Evolutionary conservation across 2,329 filamentous ascomycete genomes (phyloP).

Genomic region (Hypocrella siamensis): DNA sequence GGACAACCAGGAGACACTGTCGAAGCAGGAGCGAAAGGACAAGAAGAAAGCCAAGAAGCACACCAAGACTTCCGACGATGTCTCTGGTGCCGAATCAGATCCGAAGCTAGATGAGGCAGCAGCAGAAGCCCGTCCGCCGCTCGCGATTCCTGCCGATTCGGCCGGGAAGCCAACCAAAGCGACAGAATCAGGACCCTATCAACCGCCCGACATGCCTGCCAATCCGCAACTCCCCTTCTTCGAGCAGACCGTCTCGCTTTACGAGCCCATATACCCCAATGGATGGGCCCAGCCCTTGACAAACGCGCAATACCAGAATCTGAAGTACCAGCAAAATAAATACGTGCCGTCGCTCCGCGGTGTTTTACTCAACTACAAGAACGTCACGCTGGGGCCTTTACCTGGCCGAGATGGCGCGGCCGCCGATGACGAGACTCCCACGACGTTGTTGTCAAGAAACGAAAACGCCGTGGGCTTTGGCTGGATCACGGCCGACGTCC

Average conservation of each 20-base stretch:
- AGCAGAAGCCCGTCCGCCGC: not conserved
- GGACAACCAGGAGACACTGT: conserved; percentile 5
- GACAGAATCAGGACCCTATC: conserved; percentile 9
- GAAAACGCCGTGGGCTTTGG: conserved; percentile 79
- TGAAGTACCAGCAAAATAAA: conserved; percentile 59
- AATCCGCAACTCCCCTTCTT: conserved; percentile 53
- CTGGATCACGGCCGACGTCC: conserved; percentile 77
- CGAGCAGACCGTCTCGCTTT: conserved; percentile 66
- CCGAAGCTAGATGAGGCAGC: not conserved
- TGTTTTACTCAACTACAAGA: conserved; percentile 59
- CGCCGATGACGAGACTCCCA: conserved; percentile 29
- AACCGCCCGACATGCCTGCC: conserved; percentile 21
- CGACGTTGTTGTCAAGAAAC: conserved; percentile 40
- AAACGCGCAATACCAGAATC: conserved; percentile 56
- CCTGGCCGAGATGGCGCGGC: conserved; percentile 34
- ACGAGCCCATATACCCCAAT: conserved; percentile 57
- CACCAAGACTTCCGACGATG: conserved; percentile 1
- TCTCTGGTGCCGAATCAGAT: no score
- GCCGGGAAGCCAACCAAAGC: conserved; percentile 11
- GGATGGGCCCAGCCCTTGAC: conserved; percentile 56
- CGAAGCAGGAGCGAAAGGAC: conserved; percentile 1
- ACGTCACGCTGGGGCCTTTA: conserved; percentile 47
- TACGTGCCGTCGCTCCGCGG: conserved; percentile 60
- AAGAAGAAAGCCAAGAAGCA: conserved; percentile 6
- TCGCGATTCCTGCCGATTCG: conserved; percentile 1